Percentiles rank a stretch among this genome's conserved stretches.
These are phyloP conservation scores for Acanthamoeba sp. DNA, from an alignment of 208 protist genomes.

Conservation along the genomic window DNA sequence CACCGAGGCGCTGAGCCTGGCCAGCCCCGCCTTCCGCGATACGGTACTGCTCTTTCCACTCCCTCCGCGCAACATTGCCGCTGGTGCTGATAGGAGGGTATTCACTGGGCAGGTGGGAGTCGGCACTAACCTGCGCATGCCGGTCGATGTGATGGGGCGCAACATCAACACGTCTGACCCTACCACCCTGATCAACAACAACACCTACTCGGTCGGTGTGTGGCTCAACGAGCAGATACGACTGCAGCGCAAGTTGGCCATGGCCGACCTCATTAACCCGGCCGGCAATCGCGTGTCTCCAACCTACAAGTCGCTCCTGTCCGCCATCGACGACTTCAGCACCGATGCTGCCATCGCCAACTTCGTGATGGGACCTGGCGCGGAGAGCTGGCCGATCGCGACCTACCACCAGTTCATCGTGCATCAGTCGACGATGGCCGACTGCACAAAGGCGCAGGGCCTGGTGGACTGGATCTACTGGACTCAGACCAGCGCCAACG, in stretches of 20 bases:
- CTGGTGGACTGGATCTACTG: slow-evolving; percentile 43
- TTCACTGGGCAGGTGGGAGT: neutral
- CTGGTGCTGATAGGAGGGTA: too few relatives aligned
- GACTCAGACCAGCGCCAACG: neutral
- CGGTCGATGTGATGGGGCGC: neutral
- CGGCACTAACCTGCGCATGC: neutral
- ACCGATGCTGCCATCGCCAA: neutral
- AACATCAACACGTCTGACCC: slow-evolving; percentile 7
- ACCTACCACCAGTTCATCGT: neutral
- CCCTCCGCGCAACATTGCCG: neutral
- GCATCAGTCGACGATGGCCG: neutral
- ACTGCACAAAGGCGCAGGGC: neutral
- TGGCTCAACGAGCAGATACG: slow-evolving; percentile 18
- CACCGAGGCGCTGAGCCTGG: neutral
- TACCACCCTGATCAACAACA: neutral
- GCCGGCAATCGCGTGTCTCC: slow-evolving; percentile 51
- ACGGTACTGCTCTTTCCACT: neutral
- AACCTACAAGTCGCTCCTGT: neutral
- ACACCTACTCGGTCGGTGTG: slow-evolving; percentile 12
- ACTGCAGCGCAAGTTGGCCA: neutral
- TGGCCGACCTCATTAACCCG: slow-evolving; percentile 21
- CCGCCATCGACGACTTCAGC: slow-evolving; percentile 51
- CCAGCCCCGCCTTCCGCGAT: neutral
- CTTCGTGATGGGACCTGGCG: neutral
- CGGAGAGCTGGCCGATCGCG: neutral